These are phyloP conservation scores for Zarea fungicola DNA, from an alignment of 2,329 filamentous ascomycete genomes.

Conservation along the genomic window DNA sequence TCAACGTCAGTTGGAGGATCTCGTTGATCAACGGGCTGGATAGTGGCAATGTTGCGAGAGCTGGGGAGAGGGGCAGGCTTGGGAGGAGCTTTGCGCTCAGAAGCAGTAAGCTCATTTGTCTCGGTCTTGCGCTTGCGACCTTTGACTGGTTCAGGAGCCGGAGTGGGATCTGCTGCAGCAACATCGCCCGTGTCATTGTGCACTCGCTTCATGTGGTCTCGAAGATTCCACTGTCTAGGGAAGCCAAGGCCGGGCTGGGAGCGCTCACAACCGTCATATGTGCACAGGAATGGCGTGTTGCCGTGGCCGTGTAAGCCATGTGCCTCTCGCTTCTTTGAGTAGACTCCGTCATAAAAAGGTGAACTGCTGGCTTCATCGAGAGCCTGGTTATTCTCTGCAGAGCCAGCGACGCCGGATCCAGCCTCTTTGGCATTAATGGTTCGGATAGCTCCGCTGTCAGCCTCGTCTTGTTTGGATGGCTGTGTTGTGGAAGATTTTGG, in stretches of 20 bases:
- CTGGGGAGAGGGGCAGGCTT: conserved; percentile 33
- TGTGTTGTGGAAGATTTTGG: no score
- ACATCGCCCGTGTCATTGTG: conserved; percentile 57
- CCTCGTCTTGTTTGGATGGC: no score
- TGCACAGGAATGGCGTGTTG: conserved; percentile 86
- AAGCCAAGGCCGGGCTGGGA: conserved; percentile 80
- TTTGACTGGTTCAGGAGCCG: conserved; percentile 33
- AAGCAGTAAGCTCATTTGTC: conserved; percentile 32
- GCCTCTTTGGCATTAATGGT: no score
- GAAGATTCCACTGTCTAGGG: conserved; percentile 89
- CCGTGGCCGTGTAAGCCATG: conserved; percentile 95
- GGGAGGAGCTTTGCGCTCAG: conserved; percentile 46
- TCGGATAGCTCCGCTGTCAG: no score
- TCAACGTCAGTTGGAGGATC: no score
- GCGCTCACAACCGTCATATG: conserved; percentile 81
- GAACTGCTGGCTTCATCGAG: no score
- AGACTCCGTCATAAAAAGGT: no score
- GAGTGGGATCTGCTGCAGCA: conserved; percentile 37
- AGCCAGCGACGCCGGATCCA: no score
- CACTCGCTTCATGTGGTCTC: conserved; percentile 95
- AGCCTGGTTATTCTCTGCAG: no score
- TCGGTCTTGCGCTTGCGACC: conserved; percentile 57
- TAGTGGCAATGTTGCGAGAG: no score
- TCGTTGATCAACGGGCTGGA: no score
- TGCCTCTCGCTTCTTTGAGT: conserved; percentile 90